Conservation (phyloP, 352 stramenopile genomes). For the Saprolegnia diclina region DNA sequence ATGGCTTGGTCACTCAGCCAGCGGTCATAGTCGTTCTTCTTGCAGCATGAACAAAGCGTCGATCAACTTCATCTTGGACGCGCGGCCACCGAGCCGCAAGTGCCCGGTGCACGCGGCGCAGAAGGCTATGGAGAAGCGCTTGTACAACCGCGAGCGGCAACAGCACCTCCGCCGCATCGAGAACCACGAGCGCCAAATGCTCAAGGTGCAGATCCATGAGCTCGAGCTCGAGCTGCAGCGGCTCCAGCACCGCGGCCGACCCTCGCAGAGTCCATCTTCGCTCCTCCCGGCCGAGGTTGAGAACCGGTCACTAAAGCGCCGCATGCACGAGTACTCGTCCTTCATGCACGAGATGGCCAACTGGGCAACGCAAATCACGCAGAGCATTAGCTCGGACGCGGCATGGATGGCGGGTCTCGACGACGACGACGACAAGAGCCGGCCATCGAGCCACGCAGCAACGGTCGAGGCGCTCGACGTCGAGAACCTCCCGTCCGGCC, state of each 20-base stretch:
- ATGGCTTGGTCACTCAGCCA: too few species aligned
- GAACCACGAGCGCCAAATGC: constrained; percentile 15
- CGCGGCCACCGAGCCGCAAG: neutral
- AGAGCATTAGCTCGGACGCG: neutral
- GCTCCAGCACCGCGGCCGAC: neutral
- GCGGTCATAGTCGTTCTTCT: too few species aligned
- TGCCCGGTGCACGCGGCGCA: neutral
- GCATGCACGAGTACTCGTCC: neutral
- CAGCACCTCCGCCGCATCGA: constrained; percentile 20
- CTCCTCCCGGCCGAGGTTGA: neutral
- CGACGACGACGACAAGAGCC: neutral
- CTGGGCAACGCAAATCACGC: neutral
- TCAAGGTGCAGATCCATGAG: constrained; percentile 8
- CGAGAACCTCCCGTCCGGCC: neutral
- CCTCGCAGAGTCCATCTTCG: neutral
- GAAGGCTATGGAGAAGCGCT: constrained; percentile 6
- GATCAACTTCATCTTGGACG: neutral
- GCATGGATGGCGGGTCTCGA: neutral
- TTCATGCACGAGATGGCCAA: constrained; percentile 13
- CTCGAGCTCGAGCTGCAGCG: neutral
- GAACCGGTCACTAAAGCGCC: neutral
- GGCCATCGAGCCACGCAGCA: neutral
- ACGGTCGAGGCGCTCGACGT: neutral
- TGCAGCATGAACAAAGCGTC: neutral
- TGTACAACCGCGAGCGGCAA: constrained; percentile 25